phyloP scores from a whole-genome alignment of 805 yeast genomes.

The Martiniozyma abietophila region DNA sequence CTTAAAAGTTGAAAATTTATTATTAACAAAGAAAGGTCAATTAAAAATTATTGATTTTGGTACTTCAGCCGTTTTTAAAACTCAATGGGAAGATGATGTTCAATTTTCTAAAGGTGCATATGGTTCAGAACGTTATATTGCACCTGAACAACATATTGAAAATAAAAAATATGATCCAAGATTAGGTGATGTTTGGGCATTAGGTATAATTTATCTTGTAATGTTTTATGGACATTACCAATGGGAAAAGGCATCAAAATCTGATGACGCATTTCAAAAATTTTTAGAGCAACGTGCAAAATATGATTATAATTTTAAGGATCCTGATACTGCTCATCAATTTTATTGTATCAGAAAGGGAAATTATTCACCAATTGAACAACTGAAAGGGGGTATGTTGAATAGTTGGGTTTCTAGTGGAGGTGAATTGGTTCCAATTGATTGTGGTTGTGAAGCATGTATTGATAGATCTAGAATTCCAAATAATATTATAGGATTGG shows the following conservation, averaged over 20 bases:
- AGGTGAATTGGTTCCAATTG: conserved; percentile 10
- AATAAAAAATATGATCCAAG: conserved; percentile 61
- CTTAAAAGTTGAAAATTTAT: conserved; percentile 77
- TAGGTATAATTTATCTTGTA: conserved; percentile 68
- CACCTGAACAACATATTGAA: conserved; percentile 73
- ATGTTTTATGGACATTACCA: conserved; percentile 38
- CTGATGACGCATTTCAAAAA: conserved; percentile 36
- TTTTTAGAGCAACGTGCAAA: conserved; percentile 37
- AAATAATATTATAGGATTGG: conserved; percentile 5
- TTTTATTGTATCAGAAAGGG: conserved; percentile 30
- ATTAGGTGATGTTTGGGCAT: conserved; percentile 81
- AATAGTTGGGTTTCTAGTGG: conserved; percentile 12
- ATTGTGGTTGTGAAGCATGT: conserved; percentile 9
- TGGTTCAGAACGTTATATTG: conserved; percentile 86
- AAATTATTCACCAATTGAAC: conserved; percentile 43
- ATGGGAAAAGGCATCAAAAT: conserved; percentile 28
- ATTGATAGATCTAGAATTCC: conserved; percentile 6
- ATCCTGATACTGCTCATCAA: conserved; percentile 21
- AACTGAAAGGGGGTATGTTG: conserved; percentile 31
- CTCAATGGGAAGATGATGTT: conserved; percentile 77
- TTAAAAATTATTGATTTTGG: conserved; percentile 81
- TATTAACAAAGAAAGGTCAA: conserved; percentile 58
- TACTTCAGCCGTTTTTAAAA: conserved; percentile 80
- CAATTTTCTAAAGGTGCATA: conserved; percentile 66
- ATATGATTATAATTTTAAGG: conserved; percentile 22